phyloP scores from a whole-genome alignment of 2,329 filamentous ascomycete species.

The Nemania sp. region DNA sequence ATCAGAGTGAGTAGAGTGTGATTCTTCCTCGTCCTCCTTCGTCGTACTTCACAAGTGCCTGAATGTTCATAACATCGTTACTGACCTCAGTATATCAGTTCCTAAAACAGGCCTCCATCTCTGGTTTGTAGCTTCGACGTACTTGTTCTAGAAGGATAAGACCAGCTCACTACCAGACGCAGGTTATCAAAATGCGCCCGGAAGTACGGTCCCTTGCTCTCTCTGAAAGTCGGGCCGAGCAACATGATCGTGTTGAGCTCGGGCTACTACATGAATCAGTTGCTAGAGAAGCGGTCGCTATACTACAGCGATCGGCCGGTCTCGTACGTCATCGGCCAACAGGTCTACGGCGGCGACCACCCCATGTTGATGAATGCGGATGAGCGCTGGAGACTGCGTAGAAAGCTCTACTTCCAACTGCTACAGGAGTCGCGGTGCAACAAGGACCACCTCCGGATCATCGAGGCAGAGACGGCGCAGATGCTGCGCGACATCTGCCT shows the following conservation, averaged over 20 bases:
- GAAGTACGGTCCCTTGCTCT: slow-evolving; percentile 8
- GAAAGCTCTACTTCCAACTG: slow-evolving; percentile 3
- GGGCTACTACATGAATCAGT: not conserved
- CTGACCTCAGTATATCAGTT: no score
- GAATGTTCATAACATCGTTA: no score
- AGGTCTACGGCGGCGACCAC: slow-evolving; percentile 8
- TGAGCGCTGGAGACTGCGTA: slow-evolving; percentile 2
- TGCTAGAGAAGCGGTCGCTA: slow-evolving; percentile 4
- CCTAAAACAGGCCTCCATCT: no score
- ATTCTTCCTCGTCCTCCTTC: no score
- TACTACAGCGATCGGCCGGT: slow-evolving; percentile 11
- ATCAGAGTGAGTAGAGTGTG: no score
- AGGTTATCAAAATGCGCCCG: no score
- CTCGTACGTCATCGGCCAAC: not conserved
- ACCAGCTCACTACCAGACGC: no score
- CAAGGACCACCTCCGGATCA: slow-evolving; percentile 5
- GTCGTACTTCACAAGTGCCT: no score
- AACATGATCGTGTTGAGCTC: not conserved
- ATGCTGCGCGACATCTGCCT: slow-evolving; percentile 7
- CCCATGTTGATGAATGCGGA: slow-evolving; percentile 11
- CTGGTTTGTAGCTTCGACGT: no score
- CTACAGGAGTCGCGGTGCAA: slow-evolving; percentile 11
- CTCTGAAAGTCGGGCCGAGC: not conserved
- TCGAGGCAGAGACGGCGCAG: slow-evolving; percentile 18
- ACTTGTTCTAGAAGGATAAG: no score